A percentile compares a stretch with the other conserved stretches of the same genome.
phyloP scores from a whole-genome alignment of 2,329 filamentous ascomycete species.

The Neonectria neomacrospora region DNA sequence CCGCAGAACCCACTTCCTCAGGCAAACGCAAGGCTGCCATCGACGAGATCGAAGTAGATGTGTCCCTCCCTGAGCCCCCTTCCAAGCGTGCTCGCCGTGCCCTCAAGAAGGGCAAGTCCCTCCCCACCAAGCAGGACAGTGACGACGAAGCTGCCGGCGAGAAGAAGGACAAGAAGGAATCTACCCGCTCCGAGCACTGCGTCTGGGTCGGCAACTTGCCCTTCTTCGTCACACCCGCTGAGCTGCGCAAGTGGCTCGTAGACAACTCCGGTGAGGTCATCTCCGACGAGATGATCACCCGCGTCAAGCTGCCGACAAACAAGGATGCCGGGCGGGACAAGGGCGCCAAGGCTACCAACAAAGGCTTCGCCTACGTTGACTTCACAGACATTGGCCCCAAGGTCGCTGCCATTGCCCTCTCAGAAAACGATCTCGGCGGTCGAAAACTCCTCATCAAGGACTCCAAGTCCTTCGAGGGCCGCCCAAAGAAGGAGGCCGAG shows the following conservation, averaged over 20 bases:
- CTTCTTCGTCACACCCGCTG: slow-evolving; percentile 80
- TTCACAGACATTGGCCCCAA: slow-evolving; percentile 78
- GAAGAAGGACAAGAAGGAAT: slow-evolving; percentile 56
- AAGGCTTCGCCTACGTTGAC: slow-evolving; percentile 96
- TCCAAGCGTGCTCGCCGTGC: slow-evolving; percentile 93
- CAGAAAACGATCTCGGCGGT: slow-evolving; percentile 81
- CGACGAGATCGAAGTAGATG: slow-evolving; percentile 88
- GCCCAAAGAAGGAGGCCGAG: slow-evolving; percentile 74
- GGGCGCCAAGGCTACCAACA: slow-evolving; percentile 67
- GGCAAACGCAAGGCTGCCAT: slow-evolving; percentile 75
- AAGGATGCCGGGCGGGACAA: slow-evolving; percentile 59
- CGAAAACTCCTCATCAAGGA: slow-evolving; percentile 94
- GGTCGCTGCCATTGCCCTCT: slow-evolving; percentile 82
- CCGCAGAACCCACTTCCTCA: slow-evolving; percentile 34
- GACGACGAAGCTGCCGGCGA: slow-evolving; percentile 51
- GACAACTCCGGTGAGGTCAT: slow-evolving; percentile 75
- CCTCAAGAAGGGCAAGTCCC: slow-evolving; percentile 82
- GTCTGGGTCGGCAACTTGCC: slow-evolving; percentile 97
- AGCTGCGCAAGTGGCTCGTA: slow-evolving; percentile 83
- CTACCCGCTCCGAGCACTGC: slow-evolving; percentile 79
- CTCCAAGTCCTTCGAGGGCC: slow-evolving; percentile 88
- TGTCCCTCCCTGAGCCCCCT: slow-evolving; percentile 88
- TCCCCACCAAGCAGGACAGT: slow-evolving; percentile 56
- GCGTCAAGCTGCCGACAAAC: slow-evolving; percentile 80
- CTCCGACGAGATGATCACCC: slow-evolving; percentile 77